Percentiles rank a stretch among this genome's conserved stretches.
phyloP scores from a whole-genome alignment of 2,329 filamentous ascomycete genomes.

The Colletotrichum sp. region DNA sequence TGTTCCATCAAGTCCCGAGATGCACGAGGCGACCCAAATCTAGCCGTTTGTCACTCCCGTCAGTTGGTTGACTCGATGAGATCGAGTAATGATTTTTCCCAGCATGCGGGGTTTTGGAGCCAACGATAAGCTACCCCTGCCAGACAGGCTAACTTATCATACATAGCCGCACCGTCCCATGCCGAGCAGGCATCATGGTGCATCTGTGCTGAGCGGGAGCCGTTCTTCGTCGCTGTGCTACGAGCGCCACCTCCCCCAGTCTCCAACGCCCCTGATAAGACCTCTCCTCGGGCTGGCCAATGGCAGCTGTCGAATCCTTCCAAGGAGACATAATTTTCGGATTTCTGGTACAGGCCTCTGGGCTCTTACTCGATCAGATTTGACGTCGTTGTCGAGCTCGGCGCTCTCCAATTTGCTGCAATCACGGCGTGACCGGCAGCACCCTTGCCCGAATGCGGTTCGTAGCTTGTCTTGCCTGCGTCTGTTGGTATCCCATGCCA shows the following conservation, averaged over 20 bases:
- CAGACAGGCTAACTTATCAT: slow-evolving; percentile 11
- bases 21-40: background rate
- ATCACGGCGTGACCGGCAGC: slow-evolving; percentile 18
- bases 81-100: slow-evolving; percentile 31
- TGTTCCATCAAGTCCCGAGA: background rate
- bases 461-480: slow-evolving; percentile 3
- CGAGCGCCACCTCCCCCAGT: background rate
- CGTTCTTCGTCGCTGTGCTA: background rate
- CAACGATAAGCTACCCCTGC: slow-evolving; percentile 20
- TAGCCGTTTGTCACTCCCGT: background rate
- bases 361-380: slow-evolving; percentile 21
- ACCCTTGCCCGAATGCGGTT: slow-evolving; percentile 5
- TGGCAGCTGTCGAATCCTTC: background rate
- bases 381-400: background rate
- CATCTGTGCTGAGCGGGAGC: background rate
- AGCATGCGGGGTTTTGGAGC: slow-evolving; percentile 17
- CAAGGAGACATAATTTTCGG: background rate
- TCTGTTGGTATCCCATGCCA: background rate
- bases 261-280: slow-evolving; percentile 7
- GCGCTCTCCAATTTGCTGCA: background rate
- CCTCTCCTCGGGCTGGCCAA: slow-evolving; percentile 4
- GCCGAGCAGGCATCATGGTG: background rate
- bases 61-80: slow-evolving; percentile 26
- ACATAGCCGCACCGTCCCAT: slow-evolving; percentile 17
- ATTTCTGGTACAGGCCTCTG: background rate